Evolutionary conservation across 2,329 filamentous ascomycete species (phyloP), one percentile per base, ranked within the genome.

Genomic region (Ophiosphaerella korrae): DNA sequence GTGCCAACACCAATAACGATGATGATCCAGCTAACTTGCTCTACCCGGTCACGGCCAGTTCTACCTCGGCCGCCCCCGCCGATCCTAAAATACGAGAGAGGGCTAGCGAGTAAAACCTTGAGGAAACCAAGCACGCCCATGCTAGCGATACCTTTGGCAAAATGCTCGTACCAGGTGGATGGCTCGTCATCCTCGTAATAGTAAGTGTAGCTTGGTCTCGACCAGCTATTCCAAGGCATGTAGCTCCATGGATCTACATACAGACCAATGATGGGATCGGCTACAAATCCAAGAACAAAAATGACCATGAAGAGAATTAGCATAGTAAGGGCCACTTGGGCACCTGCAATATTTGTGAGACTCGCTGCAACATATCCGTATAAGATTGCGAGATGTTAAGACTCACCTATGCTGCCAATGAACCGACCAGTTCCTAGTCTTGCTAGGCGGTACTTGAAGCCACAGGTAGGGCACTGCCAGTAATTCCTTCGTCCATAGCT

Each of bases 201-300:
- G 14, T 66, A 52, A 46, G 33, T 34, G 12, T 71, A 53, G 29
- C 64, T 37, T 29, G 53, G 51, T 14, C 52, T 50, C 8, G 55
- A 57, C 23, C 36, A 48, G 23, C 53, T 62, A 42, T 64, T 58
- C 55, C 68, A 72, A 4, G 72, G 72, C 26, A 80, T 65, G 11
- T 75, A 75, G 37, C 69, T 67, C 58, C 75, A 75, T 0, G 92
- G 92, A 67, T 96, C 91, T 47, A 93, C 76, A 78, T 93, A 96
- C 24, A 96, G 77, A 63, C 92, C 90, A 72, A 97, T 88, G 53
- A 97, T 90, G 1, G 92, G 92, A 73, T 97, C 92, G 52, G 92
- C 93, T 59, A 97, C 76, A 66, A 97, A 97, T 36, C 94, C 94
- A 48, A 97, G 84, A 0, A 90, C 34, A 67, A 96, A 97, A 23